phyloP scores from a whole-genome alignment of 75 land plant genomes.

The Pseudotsuga menziesii region DNA sequence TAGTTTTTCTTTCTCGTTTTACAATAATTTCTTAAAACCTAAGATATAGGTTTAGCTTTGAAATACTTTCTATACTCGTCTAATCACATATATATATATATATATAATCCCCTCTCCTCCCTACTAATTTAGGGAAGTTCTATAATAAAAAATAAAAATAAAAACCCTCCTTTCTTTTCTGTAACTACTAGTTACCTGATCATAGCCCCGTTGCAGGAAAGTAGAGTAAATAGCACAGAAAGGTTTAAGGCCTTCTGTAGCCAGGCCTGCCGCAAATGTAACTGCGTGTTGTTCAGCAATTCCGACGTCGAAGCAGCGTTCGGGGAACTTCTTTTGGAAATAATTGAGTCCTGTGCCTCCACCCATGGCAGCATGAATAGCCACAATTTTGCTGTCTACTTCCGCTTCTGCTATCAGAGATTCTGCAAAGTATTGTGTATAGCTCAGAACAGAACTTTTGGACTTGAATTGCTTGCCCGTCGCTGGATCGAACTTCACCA shows the following conservation, averaged over 20 bases:
- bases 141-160: too few relatives aligned
- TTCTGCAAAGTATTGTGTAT: constrained; percentile 35
- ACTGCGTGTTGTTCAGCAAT: constrained; percentile 94
- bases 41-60: neutral
- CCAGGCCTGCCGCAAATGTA: constrained; percentile 92
- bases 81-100: neutral
- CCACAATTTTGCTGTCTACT: constrained; percentile 21
- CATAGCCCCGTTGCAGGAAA: constrained; percentile 61
- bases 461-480: constrained; percentile 29
- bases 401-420: constrained; percentile 33
- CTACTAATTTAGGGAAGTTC: neutral
- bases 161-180: neutral
- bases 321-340: constrained; percentile 27
- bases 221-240: constrained; percentile 65
- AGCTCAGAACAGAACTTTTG: constrained; percentile 10
- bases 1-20: constrained; percentile 13
- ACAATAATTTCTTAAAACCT: neutral
- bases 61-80: neutral
- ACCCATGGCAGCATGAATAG: constrained; percentile 41
- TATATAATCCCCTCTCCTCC: neutral
- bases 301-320: constrained; percentile 84
- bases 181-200: constrained; percentile 30
- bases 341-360: constrained; percentile 38
- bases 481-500: constrained; percentile 46
- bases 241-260: constrained; percentile 43